Evolutionary conservation across 1,284 basidiomycete genomes (phyloP), one percentile per base, ranked within the genome.

Genomic region (Moesziomyces sp.): DNA sequence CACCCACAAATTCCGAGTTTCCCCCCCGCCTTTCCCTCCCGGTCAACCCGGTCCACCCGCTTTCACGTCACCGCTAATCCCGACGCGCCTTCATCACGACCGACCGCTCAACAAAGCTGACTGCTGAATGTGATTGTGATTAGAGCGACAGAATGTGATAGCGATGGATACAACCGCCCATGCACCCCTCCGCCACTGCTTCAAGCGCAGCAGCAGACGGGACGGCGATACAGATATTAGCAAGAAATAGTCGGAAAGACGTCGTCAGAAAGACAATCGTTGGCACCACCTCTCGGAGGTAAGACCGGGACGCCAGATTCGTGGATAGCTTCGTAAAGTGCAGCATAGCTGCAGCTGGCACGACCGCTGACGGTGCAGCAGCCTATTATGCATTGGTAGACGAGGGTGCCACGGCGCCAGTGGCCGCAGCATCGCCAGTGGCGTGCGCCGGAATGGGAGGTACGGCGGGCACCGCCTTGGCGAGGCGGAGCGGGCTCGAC

Each of bases 61-160:
- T 40, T 40, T 40, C 38, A 40, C 38, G 18, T 18, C 16, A 5
- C 64, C 64, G 64, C 54, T 67, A 67, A 60, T 58, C 45, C 64
- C 64, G 64, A 60, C 42, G 16, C 44, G 11, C 24, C 21, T 21
- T 35, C 16, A 18, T 23, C 14, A 8, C 21, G 5, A 26, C 46
- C 21, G 14, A 18, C 18, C 18, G 28, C 42, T 8, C 23, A 40
- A 3, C n/a, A 1, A 16, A 14, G 2, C 16, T 18, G 6, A 16
- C 38, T 18, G 18, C 38, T n/a, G 47, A 6, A 23, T 30, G 14
- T n/a, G 26, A 44, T 33, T 63, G 66, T 63, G 57, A 69, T 69
- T 63, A 69, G 18, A 63, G 60, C 47, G 50, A 35, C 66, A 56
- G 43, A 63, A 56, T 58, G 44, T 40, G 46, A 52, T 42, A 21